Conservation (phyloP, 2,329 filamentous ascomycete species). For the Cercospora berteroae region DNA sequence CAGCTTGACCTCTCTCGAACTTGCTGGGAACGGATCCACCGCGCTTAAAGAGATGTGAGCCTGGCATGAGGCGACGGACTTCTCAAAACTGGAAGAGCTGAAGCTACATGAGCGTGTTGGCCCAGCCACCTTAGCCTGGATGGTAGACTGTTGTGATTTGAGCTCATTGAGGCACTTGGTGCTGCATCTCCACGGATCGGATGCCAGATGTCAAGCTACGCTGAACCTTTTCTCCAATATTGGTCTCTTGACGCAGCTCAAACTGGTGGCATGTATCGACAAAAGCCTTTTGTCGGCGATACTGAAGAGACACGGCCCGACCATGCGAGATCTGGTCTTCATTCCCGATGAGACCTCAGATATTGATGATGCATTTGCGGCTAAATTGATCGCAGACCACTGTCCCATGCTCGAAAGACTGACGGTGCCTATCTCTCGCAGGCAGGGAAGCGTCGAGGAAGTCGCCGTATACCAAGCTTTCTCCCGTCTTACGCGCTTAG, state of each 20-base stretch:
- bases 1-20: neutral
- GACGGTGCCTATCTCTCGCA: neutral
- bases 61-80: neutral
- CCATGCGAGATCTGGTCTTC: neutral
- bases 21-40: neutral
- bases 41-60: neutral
- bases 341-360: neutral
- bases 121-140: neutral
- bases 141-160: neutral
- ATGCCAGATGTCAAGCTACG: neutral
- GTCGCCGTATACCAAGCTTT: neutral
- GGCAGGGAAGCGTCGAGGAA: neutral
- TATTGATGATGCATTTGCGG: neutral
- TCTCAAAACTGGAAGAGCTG: neutral
- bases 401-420: neutral
- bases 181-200: neutral
- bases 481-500: neutral
- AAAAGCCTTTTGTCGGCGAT: neutral
- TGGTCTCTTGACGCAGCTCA: neutral
- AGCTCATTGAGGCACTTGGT: neutral
- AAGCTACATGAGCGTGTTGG: neutral
- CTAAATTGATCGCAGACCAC: neutral
- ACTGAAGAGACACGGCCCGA: neutral
- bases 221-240: neutral
- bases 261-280: neutral